Base-by-base conservation (phyloP, 139 green algal species). In the Yamagishiella unicocca region DNA sequence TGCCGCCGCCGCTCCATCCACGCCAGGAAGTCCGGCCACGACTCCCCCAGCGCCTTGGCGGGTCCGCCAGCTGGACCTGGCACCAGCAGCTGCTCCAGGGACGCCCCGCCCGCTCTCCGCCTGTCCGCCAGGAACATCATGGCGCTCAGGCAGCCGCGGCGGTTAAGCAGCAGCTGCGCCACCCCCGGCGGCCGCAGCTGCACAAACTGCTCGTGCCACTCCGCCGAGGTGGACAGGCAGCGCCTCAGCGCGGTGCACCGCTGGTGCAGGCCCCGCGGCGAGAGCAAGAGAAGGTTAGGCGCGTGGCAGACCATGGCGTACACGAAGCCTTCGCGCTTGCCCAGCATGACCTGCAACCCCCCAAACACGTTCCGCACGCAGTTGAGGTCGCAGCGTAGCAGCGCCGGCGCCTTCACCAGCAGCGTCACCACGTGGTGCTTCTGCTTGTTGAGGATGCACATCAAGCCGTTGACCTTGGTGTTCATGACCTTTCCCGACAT, bases 371-470 rank as follows among this genome's bases (percentile, higher is more conserved):
- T 27, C 19, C 84, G 40, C 0, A 70, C 85, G 8, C 12, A 10
- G 33, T 89, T 55, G 2, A 92, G 74, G 43, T 92, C 61, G 22
- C 40, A 53, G 33, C 89, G 84, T 54, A 92, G 53, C 73, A 92
- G 66, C 73, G 74, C 58, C 25, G 89, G 89, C 12, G 40, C 54
- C 24, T 73, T 83, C 46, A 90, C 84, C 4, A 89, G 4, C 8
- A 89, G 58, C 35, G 75, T 80, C 31, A 88, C 89, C 25, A 90
- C 81, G 8, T 73, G 78, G 19, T 50, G 80, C 25, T 71, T 84
- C 53, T 89, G 58, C 74, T 92, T 92, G 64, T 90, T 61, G 24
- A 92, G 66, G 53, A 92, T 87, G n/a, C 79, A 75, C 89, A 92
- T 92, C 33, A 92, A 53, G 72, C 89, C 85, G 33, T 82, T 86